Percentiles rank a stretch among this genome's conserved stretches.
Conservation (phyloP, 805 yeast genomes). For the Pichia membranifaciens region DNA sequence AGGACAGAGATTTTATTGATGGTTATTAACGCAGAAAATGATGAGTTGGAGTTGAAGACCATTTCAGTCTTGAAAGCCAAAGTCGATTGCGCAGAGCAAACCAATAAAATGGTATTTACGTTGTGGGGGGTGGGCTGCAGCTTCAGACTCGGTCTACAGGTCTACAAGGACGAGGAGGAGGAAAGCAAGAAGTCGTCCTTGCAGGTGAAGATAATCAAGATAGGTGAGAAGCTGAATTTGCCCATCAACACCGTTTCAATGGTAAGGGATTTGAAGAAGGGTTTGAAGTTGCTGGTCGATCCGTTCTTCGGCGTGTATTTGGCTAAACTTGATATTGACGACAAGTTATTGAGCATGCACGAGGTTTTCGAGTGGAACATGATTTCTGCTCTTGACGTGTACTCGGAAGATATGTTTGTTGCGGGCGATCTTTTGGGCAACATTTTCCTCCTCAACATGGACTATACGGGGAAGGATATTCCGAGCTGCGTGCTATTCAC, state of each 20-base stretch:
- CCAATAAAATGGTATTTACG: conserved; percentile 7
- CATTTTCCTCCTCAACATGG: conserved; percentile 13
- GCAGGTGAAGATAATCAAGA: conserved; percentile 1
- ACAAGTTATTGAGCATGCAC: not conserved
- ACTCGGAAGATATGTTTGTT: conserved; percentile 15
- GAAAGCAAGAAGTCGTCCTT: not conserved
- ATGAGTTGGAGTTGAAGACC: conserved; percentile 9
- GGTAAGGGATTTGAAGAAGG: not conserved
- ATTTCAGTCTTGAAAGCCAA: conserved; percentile 14
- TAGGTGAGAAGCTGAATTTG: not conserved
- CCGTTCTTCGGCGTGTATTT: conserved; percentile 20
- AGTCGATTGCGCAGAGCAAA: not conserved
- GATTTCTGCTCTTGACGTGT: conserved; percentile 10
- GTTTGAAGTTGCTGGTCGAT: conserved; percentile 17
- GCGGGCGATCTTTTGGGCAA: conserved; percentile 26
- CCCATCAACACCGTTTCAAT: not conserved
- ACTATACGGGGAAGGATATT: not conserved
- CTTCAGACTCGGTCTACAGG: conserved; percentile 7
- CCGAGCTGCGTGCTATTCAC: not conserved
- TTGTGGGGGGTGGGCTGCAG: conserved; percentile 15
- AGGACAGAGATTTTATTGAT: conserved; percentile 16
- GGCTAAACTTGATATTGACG: conserved; percentile 9
- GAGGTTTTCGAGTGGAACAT: conserved; percentile 7
- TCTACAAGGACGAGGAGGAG: conserved; percentile 1
- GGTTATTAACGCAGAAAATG: conserved; percentile 8